phyloP scores from a whole-genome alignment of 306 rosid species.

The Hippophae tibetana region DNA sequence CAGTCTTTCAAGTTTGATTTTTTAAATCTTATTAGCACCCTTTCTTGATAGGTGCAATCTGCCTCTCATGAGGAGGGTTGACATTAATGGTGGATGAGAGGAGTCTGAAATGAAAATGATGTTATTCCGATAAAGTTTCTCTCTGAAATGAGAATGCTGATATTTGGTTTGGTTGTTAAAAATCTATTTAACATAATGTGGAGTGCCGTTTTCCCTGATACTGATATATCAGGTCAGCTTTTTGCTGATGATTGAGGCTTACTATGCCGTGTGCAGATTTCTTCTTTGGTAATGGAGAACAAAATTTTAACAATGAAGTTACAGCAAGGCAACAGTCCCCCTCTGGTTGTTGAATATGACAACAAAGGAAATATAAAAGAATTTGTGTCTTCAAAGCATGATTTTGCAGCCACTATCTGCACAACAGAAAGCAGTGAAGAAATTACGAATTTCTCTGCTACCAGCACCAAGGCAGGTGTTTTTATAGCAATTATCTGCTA shows the following conservation, averaged over 20 bases:
- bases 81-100: too few relatives aligned
- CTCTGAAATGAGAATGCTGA: too few relatives aligned
- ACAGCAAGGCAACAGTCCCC: slow-evolving; percentile 32
- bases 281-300: slow-evolving; percentile 63
- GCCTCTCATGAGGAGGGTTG: too few relatives aligned
- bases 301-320: slow-evolving; percentile 50
- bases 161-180: slow-evolving; percentile 5
- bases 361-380: slow-evolving; percentile 19
- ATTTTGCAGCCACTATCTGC: slow-evolving; percentile 15
- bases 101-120: too few relatives aligned
- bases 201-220: not conserved
- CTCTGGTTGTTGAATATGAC: slow-evolving; percentile 16
- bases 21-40: too few relatives aligned
- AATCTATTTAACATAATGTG: not conserved
- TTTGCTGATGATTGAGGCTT: slow-evolving; percentile 20
- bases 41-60: too few relatives aligned
- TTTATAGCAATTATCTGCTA: not conserved
- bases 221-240: not conserved
- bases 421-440: slow-evolving; percentile 33
- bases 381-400: slow-evolving; percentile 19
- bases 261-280: slow-evolving; percentile 49
- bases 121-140: too few relatives aligned
- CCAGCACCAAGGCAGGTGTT: slow-evolving; percentile 42
- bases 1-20: too few relatives aligned
- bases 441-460: slow-evolving; percentile 24